Conservation (phyloP, 805 yeast species). For the Saccharomycopsis fermentans region DNA sequence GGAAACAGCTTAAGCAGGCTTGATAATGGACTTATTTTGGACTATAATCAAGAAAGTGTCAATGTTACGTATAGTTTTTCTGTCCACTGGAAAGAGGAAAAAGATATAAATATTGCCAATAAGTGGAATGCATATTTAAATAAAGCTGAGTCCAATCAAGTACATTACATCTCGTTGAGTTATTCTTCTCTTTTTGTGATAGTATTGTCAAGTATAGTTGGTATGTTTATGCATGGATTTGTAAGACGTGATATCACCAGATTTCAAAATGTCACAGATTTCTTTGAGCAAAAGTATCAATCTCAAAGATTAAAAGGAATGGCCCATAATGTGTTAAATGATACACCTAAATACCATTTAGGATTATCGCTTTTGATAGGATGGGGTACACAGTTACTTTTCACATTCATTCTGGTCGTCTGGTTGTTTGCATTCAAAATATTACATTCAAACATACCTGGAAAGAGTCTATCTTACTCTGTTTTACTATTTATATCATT, state of each 20-base stretch:
- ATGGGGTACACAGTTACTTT: conserved; percentile 63
- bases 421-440: conserved; percentile 46
- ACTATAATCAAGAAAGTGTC: neutral
- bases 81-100: conserved; percentile 82
- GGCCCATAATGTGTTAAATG: conserved; percentile 39
- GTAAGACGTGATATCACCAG: conserved; percentile 25
- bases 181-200: conserved; percentile 60
- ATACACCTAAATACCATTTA: conserved; percentile 37
- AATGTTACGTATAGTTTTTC: conserved; percentile 73
- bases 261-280: conserved; percentile 18
- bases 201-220: conserved; percentile 49
- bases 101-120: conserved; percentile 48
- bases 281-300: neutral
- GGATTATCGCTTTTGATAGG: conserved; percentile 51
- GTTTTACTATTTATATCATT: conserved; percentile 52
- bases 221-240: conserved; percentile 31
- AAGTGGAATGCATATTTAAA: conserved; percentile 69
- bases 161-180: conserved; percentile 71
- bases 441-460: conserved; percentile 56
- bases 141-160: conserved; percentile 40
- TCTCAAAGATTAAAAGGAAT: neutral
- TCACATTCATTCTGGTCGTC: conserved; percentile 54
- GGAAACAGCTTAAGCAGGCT: conserved; percentile 43
- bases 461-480: conserved; percentile 55
- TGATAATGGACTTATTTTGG: conserved; percentile 22